These are phyloP conservation scores for Panicum hallii DNA, from an alignment of 202 grass and related monocot species.

Conservation along the genomic window DNA sequence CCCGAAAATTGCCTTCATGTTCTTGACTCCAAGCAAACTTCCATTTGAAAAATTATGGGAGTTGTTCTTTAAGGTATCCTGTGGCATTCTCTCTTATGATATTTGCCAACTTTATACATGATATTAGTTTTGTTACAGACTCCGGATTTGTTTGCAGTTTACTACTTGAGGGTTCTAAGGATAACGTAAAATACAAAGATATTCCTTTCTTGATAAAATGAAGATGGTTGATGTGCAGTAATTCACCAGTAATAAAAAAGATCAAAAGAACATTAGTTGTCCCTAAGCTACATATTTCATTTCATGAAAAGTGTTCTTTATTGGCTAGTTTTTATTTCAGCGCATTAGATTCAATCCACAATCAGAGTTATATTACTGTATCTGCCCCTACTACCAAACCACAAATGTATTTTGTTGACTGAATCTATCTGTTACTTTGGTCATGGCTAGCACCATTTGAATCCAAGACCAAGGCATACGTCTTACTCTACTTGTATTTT, in stretches of 20 bases:
- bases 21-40: conserved; percentile 57
- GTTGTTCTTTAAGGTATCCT: conserved; percentile 58
- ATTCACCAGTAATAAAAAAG: conserved; percentile 12
- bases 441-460: background rate
- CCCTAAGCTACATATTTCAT: background rate
- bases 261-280: conserved; percentile 2
- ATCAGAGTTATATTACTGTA: background rate
- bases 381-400: background rate
- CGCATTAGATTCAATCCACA: background rate
- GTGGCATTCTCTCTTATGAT: background rate
- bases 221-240: background rate
- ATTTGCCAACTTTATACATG: background rate
- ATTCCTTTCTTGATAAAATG: background rate
- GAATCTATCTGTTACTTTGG: background rate
- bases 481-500: conserved; percentile 1
- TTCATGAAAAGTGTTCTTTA: background rate
- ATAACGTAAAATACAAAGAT: background rate
- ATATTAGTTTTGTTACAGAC: conserved; percentile 14
- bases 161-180: background rate
- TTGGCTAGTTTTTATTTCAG: background rate
- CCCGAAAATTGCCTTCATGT: conserved; percentile 71
- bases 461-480: background rate
- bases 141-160: background rate
- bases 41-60: conserved; percentile 72
- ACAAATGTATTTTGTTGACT: background rate